phyloP scores from a whole-genome alignment of 495 filamentous ascomycete species.

The Rusavskia elegans region DNA sequence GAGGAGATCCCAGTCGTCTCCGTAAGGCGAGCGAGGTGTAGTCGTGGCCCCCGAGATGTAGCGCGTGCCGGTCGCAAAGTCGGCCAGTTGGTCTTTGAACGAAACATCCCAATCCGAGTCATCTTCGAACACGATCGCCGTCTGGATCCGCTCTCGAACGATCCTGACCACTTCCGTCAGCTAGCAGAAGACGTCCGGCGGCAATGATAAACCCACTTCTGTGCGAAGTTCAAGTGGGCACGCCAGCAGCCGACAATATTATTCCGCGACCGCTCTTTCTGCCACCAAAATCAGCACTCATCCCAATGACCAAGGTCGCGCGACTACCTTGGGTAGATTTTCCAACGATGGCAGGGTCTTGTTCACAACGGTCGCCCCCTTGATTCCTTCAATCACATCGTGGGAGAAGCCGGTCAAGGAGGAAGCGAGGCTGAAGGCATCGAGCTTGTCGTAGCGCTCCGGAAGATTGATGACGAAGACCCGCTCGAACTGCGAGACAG shows the following conservation, averaged over 20 bases:
- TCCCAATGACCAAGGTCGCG: too few relatives aligned
- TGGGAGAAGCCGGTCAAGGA: slow-evolving; percentile 33
- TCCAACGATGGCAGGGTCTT: slow-evolving; percentile 16
- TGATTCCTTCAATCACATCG: slow-evolving; percentile 36
- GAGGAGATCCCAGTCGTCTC: slow-evolving; percentile 40
- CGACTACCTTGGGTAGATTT: background rate
- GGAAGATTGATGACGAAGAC: slow-evolving; percentile 46
- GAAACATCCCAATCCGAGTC: slow-evolving; percentile 42
- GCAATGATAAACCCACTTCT: slow-evolving; percentile 7
- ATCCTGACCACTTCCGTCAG: slow-evolving; percentile 14
- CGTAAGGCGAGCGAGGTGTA: slow-evolving; percentile 31
- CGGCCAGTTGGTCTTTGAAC: slow-evolving; percentile 30
- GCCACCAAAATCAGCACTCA: background rate
- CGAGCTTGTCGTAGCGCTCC: slow-evolving; percentile 42
- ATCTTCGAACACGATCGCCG: slow-evolving; percentile 41
- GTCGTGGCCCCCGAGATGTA: slow-evolving; percentile 14
- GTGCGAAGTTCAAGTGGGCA: slow-evolving; percentile 21
- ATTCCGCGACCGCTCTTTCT: background rate
- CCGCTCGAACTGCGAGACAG: slow-evolving; percentile 32
- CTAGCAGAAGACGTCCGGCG: background rate
- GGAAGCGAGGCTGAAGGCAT: slow-evolving; percentile 38
- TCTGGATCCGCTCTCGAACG: slow-evolving; percentile 26
- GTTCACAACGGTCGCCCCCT: slow-evolving; percentile 22
- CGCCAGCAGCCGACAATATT: slow-evolving; percentile 23
- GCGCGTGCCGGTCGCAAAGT: slow-evolving; percentile 23